Evolutionary conservation across 352 stramenopile species (phyloP).

Genomic region (Pythium insidiosum): DNA sequence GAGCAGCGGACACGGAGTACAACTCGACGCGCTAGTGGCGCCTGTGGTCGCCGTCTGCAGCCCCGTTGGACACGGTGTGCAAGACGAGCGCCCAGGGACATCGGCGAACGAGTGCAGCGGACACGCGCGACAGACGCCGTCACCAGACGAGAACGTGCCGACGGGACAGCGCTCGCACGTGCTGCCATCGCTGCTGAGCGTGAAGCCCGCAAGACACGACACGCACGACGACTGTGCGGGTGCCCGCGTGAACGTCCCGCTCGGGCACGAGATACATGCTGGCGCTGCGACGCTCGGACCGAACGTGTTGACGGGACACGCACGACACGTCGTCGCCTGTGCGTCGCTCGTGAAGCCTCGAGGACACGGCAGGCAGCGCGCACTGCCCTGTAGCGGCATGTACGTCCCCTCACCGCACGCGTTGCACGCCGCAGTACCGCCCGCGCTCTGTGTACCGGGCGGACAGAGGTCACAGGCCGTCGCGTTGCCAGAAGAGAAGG

Average conservation of each 20-base stretch:
- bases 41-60: slow-evolving; percentile 20
- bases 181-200: background rate
- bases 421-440: slow-evolving; percentile 21
- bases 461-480: slow-evolving; percentile 29
- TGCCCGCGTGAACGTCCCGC: slow-evolving; percentile 24
- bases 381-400: slow-evolving; percentile 25
- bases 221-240: slow-evolving; percentile 23
- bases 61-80: slow-evolving; percentile 12
- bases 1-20: slow-evolving; percentile 17
- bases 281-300: slow-evolving; percentile 16
- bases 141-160: slow-evolving; percentile 24
- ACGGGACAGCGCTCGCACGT: slow-evolving; percentile 26
- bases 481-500: slow-evolving; percentile 33
- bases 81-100: background rate
- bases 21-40: slow-evolving; percentile 19
- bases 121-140: slow-evolving; percentile 33
- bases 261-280: slow-evolving; percentile 24
- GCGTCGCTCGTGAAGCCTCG: slow-evolving; percentile 51
- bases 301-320: slow-evolving; percentile 48
- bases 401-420: slow-evolving; percentile 41
- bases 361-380: slow-evolving; percentile 38
- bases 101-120: slow-evolving; percentile 29
- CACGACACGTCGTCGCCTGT: slow-evolving; percentile 17
- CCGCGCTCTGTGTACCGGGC: slow-evolving; percentile 32
- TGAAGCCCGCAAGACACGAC: slow-evolving; percentile 9